A percentile compares a stretch with the other conserved stretches of the same genome.
Conservation (phyloP, 208 protist genomes). For the Herpetomonas samuelpessoai region DNA sequence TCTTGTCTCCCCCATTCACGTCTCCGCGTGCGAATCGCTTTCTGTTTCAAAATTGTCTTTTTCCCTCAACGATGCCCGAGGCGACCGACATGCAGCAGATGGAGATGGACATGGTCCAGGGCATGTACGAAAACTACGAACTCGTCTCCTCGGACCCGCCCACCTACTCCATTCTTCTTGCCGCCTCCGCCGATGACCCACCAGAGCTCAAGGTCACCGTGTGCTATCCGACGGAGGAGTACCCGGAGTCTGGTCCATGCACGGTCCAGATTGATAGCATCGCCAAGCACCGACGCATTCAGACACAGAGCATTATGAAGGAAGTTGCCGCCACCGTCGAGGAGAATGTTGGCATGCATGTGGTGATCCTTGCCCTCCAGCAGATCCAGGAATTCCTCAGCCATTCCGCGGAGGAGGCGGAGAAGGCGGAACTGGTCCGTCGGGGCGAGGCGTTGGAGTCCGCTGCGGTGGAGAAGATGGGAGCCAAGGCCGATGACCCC, state of each 20-base stretch:
- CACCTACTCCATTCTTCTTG: constrained; percentile 68
- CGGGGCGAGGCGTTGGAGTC: constrained; percentile 59
- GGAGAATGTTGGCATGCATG: constrained; percentile 79
- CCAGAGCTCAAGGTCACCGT: constrained; percentile 80
- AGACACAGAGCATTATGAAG: constrained; percentile 45
- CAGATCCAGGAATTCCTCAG: constrained; percentile 68
- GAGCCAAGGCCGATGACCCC: constrained; percentile 37
- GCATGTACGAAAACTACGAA: constrained; percentile 88
- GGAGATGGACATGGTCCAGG: constrained; percentile 91
- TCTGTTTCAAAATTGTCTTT: too few relatives aligned
- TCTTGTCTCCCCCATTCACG: too few relatives aligned
- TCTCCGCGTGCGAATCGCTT: too few relatives aligned
- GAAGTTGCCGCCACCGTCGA: constrained; percentile 51
- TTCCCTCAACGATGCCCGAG: constrained; percentile 59
- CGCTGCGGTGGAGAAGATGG: constrained; percentile 29
- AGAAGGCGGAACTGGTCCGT: constrained; percentile 66
- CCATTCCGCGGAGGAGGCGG: constrained; percentile 48
- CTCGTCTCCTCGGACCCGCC: constrained; percentile 68
- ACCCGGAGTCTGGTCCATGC: constrained; percentile 64
- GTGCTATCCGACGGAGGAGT: constrained; percentile 61
- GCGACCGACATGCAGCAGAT: constrained; percentile 83
- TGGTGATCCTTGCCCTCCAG: constrained; percentile 70
- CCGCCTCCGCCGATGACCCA: constrained; percentile 58
- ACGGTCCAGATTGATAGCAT: constrained; percentile 58
- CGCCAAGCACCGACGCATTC: constrained; percentile 67